These are phyloP conservation scores for Boletus subluridellus DNA, from an alignment of 1,284 basidiomycete genomes.

Conservation along the genomic window DNA sequence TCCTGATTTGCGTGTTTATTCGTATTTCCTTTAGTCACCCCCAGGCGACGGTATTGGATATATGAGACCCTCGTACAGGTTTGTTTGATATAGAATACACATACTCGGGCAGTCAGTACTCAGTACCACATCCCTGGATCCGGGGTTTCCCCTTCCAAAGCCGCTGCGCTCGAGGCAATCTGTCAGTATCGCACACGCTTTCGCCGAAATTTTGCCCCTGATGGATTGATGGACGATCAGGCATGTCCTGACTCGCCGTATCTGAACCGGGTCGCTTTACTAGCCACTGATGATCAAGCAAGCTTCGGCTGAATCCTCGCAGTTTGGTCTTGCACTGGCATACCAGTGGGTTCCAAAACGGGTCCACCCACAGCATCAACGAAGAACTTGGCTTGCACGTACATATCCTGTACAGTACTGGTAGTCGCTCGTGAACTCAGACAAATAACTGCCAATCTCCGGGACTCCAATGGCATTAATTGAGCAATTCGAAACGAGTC, in stretches of 20 bases:
- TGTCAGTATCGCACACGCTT: background rate
- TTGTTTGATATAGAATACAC: background rate
- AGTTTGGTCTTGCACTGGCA: background rate
- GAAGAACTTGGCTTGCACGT: background rate
- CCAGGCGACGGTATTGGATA: background rate
- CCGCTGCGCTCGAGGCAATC: background rate
- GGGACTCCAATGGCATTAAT: slow-evolving; percentile 1
- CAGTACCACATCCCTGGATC: background rate
- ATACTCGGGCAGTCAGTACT: background rate
- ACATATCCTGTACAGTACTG: background rate
- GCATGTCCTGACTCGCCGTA: background rate
- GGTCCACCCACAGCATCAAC: background rate
- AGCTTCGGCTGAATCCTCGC: background rate
- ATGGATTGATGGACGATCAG: background rate
- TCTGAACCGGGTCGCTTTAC: background rate
- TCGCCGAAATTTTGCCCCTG: background rate
- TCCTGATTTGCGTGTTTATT: background rate
- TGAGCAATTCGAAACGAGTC: background rate
- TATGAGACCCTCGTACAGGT: background rate
- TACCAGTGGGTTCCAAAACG: background rate
- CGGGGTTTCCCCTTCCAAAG: no score
- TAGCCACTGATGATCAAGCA: background rate
- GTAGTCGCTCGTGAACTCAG: background rate
- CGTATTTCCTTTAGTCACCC: background rate
- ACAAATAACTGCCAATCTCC: background rate